A percentile compares a stretch with the other conserved stretches of the same genome.
Conservation (phyloP, 1,284 basidiomycete species). For the Leucocoprinus gongylophorus region DNA sequence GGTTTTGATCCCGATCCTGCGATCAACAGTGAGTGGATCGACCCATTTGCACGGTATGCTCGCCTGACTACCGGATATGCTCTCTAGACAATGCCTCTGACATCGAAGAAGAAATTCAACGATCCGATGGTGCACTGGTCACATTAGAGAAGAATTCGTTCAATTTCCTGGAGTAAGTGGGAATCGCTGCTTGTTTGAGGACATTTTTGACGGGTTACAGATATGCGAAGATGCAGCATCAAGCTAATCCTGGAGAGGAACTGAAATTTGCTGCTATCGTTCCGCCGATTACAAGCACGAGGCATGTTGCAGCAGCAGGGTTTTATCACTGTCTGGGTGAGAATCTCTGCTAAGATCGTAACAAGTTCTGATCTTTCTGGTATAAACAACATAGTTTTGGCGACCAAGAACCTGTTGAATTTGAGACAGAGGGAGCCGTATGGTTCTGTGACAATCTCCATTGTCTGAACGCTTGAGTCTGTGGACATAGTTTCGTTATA, state of each 20-base stretch:
- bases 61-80: not conserved
- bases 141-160: conserved; percentile 67
- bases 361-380: not conserved
- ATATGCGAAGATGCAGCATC: conserved; percentile 70
- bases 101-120: conserved; percentile 40
- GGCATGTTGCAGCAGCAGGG: conserved; percentile 68
- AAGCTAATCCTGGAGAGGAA: conserved; percentile 43
- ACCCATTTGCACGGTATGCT: conserved; percentile 6
- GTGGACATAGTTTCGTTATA: no score
- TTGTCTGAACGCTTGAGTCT: conserved; percentile 14
- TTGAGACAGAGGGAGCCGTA: conserved; percentile 24
- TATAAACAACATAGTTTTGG: conserved; percentile 20
- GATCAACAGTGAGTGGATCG: conserved; percentile 47
- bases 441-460: conserved; percentile 19
- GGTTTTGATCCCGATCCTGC: conserved; percentile 54
- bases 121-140: conserved; percentile 46
- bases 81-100: conserved; percentile 13
- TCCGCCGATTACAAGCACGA: conserved; percentile 56
- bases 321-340: conserved; percentile 76
- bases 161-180: conserved; percentile 67
- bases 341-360: conserved; percentile 19
- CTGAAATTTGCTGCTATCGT: conserved; percentile 61
- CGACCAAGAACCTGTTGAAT: conserved; percentile 24
- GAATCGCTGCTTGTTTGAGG: not conserved
- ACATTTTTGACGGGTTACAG: conserved; percentile 29